phyloP scores from a whole-genome alignment of 805 yeast genomes.

The Wickerhamiella sorbophila region DNA sequence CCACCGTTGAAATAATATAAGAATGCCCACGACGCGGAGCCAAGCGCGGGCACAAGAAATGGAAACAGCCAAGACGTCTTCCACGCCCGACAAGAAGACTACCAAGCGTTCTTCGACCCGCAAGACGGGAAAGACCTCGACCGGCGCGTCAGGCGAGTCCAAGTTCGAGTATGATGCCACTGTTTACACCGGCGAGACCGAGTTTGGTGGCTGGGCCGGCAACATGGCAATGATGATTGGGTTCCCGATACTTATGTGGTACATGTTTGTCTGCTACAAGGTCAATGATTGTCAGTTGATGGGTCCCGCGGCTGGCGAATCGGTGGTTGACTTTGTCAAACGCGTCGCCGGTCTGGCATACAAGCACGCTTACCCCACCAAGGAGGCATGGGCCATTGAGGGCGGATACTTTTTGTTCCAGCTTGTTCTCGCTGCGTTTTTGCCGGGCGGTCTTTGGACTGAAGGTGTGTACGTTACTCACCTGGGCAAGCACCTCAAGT shows the following conservation, averaged over 20 bases:
- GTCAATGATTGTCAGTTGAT: conserved; percentile 67
- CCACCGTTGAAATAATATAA: neutral
- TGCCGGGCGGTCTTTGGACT: conserved; percentile 83
- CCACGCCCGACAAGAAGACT: neutral
- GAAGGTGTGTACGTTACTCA: conserved; percentile 88
- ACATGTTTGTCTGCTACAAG: conserved; percentile 85
- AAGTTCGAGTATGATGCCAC: conserved; percentile 12
- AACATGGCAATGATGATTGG: conserved; percentile 84
- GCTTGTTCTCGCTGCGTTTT: conserved; percentile 55
- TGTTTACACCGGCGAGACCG: conserved; percentile 26
- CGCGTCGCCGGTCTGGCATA: conserved; percentile 31
- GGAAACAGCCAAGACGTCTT: neutral
- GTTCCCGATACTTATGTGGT: conserved; percentile 88
- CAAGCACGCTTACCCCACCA: conserved; percentile 32
- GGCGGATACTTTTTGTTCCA: conserved; percentile 56
- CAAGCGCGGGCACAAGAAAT: conserved; percentile 9
- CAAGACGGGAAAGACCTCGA: neutral
- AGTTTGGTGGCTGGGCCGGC: conserved; percentile 88
- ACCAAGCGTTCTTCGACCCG: neutral
- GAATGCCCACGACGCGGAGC: conserved; percentile 14
- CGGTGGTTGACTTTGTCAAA: conserved; percentile 32
- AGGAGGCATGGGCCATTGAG: conserved; percentile 55
- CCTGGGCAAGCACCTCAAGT: conserved; percentile 68
- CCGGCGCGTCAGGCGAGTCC: neutral
- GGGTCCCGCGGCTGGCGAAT: conserved; percentile 44